These are phyloP conservation scores for Pseudogymnoascus sp. DNA, from an alignment of 2,329 filamentous ascomycete genomes.

Conservation along the genomic window DNA sequence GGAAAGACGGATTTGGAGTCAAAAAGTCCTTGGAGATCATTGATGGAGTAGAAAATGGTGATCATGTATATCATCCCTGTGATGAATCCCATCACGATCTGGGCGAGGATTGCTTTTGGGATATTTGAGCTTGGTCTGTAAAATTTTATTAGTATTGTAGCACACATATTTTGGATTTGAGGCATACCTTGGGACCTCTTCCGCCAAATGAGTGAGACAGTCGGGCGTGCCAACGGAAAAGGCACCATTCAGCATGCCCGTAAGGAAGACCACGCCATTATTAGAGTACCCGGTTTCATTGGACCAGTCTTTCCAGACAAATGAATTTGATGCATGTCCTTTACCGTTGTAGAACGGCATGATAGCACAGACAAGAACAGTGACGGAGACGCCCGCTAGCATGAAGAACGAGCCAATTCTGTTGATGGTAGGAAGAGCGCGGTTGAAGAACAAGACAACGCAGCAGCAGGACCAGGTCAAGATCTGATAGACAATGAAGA, in stretches of 20 bases:
- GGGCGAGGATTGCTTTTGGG: slow-evolving; percentile 44
- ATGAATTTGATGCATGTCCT: slow-evolving; percentile 33
- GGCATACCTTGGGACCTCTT: slow-evolving; percentile 47
- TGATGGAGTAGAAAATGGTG: slow-evolving; percentile 50
- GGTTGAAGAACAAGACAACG: slow-evolving; percentile 47
- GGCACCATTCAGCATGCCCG: slow-evolving; percentile 59
- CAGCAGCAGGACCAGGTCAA: slow-evolving; percentile 39
- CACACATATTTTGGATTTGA: neutral
- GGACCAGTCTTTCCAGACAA: slow-evolving; percentile 39
- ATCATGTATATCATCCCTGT: slow-evolving; percentile 46
- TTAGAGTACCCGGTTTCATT: slow-evolving; percentile 39
- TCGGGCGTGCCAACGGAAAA: slow-evolving; percentile 62
- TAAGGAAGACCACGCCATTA: slow-evolving; percentile 50
- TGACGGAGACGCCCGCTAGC: slow-evolving; percentile 46
- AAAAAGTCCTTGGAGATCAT: slow-evolving; percentile 46
- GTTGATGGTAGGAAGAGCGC: slow-evolving; percentile 43
- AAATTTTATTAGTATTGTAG: neutral
- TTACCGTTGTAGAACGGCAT: slow-evolving; percentile 42
- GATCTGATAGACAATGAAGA: slow-evolving; percentile 42
- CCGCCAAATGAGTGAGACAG: slow-evolving; percentile 55
- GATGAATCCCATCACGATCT: slow-evolving; percentile 43
- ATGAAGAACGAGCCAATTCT: slow-evolving; percentile 48
- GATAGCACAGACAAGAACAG: slow-evolving; percentile 46
- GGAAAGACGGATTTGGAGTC: slow-evolving; percentile 47
- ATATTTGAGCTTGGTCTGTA: slow-evolving; percentile 40